Base-by-base conservation (phyloP, 257 asterid species). In the Salvia miltiorrhiza region DNA sequence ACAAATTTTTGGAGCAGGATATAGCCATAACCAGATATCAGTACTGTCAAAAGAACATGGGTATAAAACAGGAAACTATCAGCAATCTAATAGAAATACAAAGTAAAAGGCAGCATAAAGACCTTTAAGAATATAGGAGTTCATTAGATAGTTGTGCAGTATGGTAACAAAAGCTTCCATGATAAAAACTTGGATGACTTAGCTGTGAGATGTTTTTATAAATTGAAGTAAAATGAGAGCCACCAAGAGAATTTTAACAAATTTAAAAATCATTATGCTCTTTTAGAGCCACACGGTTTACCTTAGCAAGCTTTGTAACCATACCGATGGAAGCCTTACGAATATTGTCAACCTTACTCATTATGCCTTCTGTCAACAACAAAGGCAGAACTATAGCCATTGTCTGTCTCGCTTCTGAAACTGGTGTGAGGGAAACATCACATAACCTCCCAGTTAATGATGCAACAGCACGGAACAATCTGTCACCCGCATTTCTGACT, bases 291-390 rank as follows among this genome's bases (percentile, higher is more conserved):
- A 26, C 37, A 52, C n/a, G 35, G 47, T 43, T 73, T 68, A 93
- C 99, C 99, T 93, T 93, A 1, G 94, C 95, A 14, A 93, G 88
- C 76, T 85, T 93, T 19, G 93, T 85, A 49, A 88, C 96, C 83
- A 93, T 78, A 71, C 79, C 92, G 81, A 93, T 90, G 72, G 99
- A 92, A 61, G 93, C 96, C 89, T 90, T 93, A 50, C 99, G 96
- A 75, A 93, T 81, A 78, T 44, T 88, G 4, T 90, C 96, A 20
- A 93, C 95, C 83, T 90, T 93, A 81, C 90, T 93, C 95, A 90
- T 83, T 73, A 93, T 93, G 69, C 99, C 99, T 10, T 93, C 99
- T 32, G 94, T 87, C 45, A 93, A 83, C 80, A 93, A 78, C 65
- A 93, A 76, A 50, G 97, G 99, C 81, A 93, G 82, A 70, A 88